Evolutionary conservation across 495 filamentous ascomycete species (phyloP).

Genomic region (Hypoxylon lienhwacheense): DNA sequence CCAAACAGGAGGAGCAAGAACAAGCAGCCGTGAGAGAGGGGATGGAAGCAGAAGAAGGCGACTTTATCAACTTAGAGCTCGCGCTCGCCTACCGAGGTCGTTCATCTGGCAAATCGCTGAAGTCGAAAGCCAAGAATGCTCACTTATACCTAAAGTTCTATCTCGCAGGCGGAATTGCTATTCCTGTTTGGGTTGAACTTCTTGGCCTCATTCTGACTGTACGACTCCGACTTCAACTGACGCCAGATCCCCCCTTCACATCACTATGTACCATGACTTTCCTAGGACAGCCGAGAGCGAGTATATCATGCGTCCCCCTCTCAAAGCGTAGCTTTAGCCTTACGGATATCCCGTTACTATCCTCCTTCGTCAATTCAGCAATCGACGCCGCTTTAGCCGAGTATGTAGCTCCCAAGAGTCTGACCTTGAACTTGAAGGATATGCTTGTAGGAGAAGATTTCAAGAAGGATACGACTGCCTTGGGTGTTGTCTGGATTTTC

Average conservation of each 20-base stretch:
- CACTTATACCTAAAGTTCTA: constrained; percentile 72
- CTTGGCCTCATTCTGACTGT: constrained; percentile 65
- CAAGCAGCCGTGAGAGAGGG: constrained; percentile 58
- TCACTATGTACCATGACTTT: constrained; percentile 69
- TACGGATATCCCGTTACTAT: constrained; percentile 71
- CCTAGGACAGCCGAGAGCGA: constrained; percentile 75
- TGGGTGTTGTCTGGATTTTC: constrained; percentile 65
- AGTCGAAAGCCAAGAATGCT: constrained; percentile 65
- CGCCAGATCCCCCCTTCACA: constrained; percentile 73
- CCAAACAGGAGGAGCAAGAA: constrained; percentile 43
- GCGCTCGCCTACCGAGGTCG: constrained; percentile 68
- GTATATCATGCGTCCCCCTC: constrained; percentile 67
- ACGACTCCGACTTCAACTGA: constrained; percentile 66
- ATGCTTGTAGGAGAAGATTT: constrained; percentile 76
- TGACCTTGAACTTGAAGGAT: constrained; percentile 70
- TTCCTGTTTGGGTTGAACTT: constrained; percentile 74
- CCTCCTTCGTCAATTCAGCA: constrained; percentile 70
- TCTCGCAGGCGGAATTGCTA: constrained; percentile 57
- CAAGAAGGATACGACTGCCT: constrained; percentile 67
- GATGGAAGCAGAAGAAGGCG: constrained; percentile 73
- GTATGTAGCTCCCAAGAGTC: constrained; percentile 73
- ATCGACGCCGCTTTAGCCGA: constrained; percentile 70
- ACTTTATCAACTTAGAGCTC: constrained; percentile 72
- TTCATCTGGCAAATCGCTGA: constrained; percentile 57
- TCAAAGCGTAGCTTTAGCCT: constrained; percentile 67